Evolutionary conservation across 257 asterid species (phyloP), one percentile per base, ranked within the genome.

Genomic region (Salvia splendens): DNA sequence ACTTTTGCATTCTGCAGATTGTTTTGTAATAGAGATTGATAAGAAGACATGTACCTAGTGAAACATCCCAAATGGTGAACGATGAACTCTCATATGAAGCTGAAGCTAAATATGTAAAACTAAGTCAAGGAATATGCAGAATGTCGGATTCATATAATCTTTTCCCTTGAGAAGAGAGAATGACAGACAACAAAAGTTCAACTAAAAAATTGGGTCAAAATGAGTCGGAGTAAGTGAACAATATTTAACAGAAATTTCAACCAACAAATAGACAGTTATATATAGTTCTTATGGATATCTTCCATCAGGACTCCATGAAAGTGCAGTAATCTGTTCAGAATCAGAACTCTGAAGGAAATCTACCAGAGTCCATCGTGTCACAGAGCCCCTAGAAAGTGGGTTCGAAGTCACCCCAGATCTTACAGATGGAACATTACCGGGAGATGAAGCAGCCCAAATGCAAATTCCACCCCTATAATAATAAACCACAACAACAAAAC

Each of bases 271-370:
- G 57, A 64, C 41, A 4, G 17, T 46, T 36, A 4, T 7, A 59
- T 10, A 70, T 11, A 65, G 68, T 30, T 64, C 20, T 16, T 59
- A 49, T 5, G 98, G 98, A 91, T 91, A 94, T 89, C 92, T 91
- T 81, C 99, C 99, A 79, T 86, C 92, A 14, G 97, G 97, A 77
- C 97, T 91, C 99, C 99, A 94, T 3, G 99, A 87, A 59, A 94
- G 87, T 64, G 97, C 84, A 83, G 87, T 88, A 69, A 85, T 78
- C 79, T 82, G 95, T 75, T 88, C 96, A 51, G 77, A 72, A 69
- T 91, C 89, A 47, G 64, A 76, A 86, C 89, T 82, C 69, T 55
- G 91, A 79, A 94, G 96, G 80, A 91, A 85, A 84, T 94, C 99
- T 70, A 91, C 95, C 64, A 88, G 77, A 53, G 86, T 79, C 99